phyloP scores from a whole-genome alignment of 805 yeast species.

The Metschnikowia noctiluminum region DNA sequence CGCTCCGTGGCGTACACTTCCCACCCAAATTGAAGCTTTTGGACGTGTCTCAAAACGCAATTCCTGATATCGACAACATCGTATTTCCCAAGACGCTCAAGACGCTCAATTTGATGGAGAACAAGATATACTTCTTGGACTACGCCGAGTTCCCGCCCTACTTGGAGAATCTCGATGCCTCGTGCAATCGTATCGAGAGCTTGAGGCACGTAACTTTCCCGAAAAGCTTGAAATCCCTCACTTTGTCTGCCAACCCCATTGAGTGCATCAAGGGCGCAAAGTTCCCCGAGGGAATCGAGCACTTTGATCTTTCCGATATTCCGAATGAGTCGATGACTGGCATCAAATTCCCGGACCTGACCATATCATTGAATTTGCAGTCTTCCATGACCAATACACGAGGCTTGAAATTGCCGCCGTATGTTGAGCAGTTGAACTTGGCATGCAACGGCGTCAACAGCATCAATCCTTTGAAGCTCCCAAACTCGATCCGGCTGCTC shows the following conservation, averaged over 20 bases:
- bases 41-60: conserved; percentile 33
- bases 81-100: conserved; percentile 33
- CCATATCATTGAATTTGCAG: conserved; percentile 35
- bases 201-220: conserved; percentile 39
- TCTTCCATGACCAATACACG: conserved; percentile 44
- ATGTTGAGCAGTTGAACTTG: conserved; percentile 29
- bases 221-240: conserved; percentile 25
- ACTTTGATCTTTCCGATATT: conserved; percentile 39
- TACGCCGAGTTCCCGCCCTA: conserved; percentile 37
- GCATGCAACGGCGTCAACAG: conserved; percentile 42
- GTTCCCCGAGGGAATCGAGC: conserved; percentile 36
- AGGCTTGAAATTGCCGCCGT: conserved; percentile 39
- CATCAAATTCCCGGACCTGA: conserved; percentile 42
- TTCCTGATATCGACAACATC: conserved; percentile 35
- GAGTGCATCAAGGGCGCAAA: conserved; percentile 40
- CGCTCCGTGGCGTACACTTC: conserved; percentile 38
- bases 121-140: conserved; percentile 37
- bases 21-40: conserved; percentile 30
- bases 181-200: conserved; percentile 39
- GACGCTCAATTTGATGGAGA: conserved; percentile 33
- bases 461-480: conserved; percentile 42
- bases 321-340: conserved; percentile 48
- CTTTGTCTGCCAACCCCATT: conserved; percentile 38
- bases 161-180: conserved; percentile 31
- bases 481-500: conserved; percentile 37